These are phyloP conservation scores for Nakazawaea ishiwadae DNA, from an alignment of 805 yeast genomes.

Conservation along the genomic window DNA sequence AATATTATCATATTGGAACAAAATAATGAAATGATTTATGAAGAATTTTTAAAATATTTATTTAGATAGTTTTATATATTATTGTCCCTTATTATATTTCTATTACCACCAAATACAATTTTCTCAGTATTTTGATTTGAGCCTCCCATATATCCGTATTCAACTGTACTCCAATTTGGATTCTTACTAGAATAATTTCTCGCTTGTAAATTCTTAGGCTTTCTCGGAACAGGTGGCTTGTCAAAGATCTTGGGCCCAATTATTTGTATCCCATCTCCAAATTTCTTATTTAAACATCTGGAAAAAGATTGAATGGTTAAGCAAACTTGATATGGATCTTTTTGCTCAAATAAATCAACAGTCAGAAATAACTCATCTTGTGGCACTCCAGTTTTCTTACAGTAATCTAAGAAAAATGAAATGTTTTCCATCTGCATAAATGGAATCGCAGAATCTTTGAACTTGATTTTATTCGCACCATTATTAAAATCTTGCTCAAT, in stretches of 20 bases:
- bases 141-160: conserved; percentile 58
- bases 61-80: conserved; percentile 24
- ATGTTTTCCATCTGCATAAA: conserved; percentile 85
- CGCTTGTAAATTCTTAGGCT: conserved; percentile 42
- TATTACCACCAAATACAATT: conserved; percentile 47
- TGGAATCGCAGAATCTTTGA: conserved; percentile 65
- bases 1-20: conserved; percentile 18
- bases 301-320: conserved; percentile 72
- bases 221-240: conserved; percentile 48
- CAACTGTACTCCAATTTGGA: conserved; percentile 51
- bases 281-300: conserved; percentile 54
- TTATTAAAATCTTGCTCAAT: conserved; percentile 22
- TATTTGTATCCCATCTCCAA: conserved; percentile 44
- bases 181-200: conserved; percentile 15
- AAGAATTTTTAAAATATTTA: conserved; percentile 8
- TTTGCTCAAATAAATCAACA: conserved; percentile 63
- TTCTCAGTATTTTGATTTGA: conserved; percentile 50
- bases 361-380: conserved; percentile 82
- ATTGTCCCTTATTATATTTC: conserved; percentile 24
- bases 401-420: conserved; percentile 60
- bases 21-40: conserved; percentile 8
- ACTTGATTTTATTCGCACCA: conserved; percentile 31
- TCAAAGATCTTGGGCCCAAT: conserved; percentile 55
- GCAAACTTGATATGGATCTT: conserved; percentile 77
- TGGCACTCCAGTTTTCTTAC: conserved; percentile 64